Evolutionary conservation across 306 rosid genomes (phyloP).

Genomic region (Quercus berberidifolia): DNA sequence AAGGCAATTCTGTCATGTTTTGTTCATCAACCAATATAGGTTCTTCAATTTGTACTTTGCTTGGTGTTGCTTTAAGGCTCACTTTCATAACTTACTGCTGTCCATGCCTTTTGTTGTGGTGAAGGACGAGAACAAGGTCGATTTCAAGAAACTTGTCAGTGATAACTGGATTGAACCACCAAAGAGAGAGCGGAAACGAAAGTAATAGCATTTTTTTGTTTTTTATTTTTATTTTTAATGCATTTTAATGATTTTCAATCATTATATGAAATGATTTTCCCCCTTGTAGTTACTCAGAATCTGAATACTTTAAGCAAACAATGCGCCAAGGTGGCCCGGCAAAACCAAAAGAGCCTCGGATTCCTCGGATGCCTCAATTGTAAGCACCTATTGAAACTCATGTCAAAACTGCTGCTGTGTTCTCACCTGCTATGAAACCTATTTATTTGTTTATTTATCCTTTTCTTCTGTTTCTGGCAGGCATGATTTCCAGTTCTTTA

Average conservation of each 20-base stretch:
- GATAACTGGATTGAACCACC: conserved; percentile 98
- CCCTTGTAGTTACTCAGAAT: conserved; percentile 75
- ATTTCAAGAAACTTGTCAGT: conserved; percentile 94
- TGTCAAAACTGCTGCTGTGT: neutral
- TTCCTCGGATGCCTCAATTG: conserved; percentile 99
- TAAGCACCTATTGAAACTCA: conserved; percentile 38
- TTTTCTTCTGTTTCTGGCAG: conserved; percentile 36
- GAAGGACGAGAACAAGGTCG: conserved; percentile 87
- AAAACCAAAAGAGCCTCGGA: conserved; percentile 92
- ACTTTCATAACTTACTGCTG: neutral
- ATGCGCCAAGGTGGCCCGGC: conserved; percentile 95
- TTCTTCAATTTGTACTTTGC: neutral
- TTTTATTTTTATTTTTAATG: neutral
- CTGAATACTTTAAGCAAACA: conserved; percentile 97
- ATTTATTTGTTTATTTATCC: neutral
- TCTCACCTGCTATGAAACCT: neutral
- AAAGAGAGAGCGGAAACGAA: conserved; percentile 96
- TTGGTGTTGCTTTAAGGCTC: conserved; percentile 6
- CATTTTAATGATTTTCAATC: neutral
- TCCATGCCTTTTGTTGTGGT: conserved; percentile 6
- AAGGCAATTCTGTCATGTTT: conserved; percentile 5
- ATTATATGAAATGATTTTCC: conserved; percentile 9
- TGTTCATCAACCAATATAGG: neutral
- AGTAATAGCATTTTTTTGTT: conserved; percentile 39
- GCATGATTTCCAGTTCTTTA: conserved; percentile 96